Evolutionary conservation across 805 yeast genomes (phyloP), one percentile per base, ranked within the genome.

Genomic region (Cyberlindnera mycetangii): DNA sequence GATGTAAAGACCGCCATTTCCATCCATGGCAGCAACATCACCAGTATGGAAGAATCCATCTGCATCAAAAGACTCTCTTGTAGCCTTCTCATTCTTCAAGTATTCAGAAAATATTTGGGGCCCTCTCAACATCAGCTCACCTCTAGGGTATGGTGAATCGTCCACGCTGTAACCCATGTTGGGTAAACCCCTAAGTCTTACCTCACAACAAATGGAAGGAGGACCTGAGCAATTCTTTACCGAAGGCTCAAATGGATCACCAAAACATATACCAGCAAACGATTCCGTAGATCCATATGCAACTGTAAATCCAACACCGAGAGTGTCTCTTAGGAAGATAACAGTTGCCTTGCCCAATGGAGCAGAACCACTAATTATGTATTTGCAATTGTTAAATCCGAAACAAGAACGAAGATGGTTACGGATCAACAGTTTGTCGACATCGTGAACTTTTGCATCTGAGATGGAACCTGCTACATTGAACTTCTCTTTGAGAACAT

Each of bases 251-350:
- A 68, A 64, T 32, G 76, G 70, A 46, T 69, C 69, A 32, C 70
- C 60, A 16, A 55, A 55, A 64, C 57, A 67, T 34, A 75, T 52
- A 7, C 86, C 88, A 2, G 85, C 84, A 66, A 78, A 78, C 3
- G 82, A 69, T 64, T 84, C 92, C 1, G 89, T 83, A 37, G 78
- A 68, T 2, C 90, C 90, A 62, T 83, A 85, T 7, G 88, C 90
- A 32, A 54, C 51, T 58, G 80, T 51, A 37, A 75, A 53, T 14
- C 74, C 68, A 33, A 74, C 58, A 45, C 75, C 78, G 30, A 85
- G 67, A 0, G 78, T 67, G 11, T 79, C 78, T 55, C 75, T 75
- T 51, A 85, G 62, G 59, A 81, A 84, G 49, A 68, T 68, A 34
- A 83, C 67, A 0, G 87, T 79, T 36, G 75, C 80, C 7, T 72